Conservation (phyloP, 805 yeast species). For the Ogataea haglerorum region DNA sequence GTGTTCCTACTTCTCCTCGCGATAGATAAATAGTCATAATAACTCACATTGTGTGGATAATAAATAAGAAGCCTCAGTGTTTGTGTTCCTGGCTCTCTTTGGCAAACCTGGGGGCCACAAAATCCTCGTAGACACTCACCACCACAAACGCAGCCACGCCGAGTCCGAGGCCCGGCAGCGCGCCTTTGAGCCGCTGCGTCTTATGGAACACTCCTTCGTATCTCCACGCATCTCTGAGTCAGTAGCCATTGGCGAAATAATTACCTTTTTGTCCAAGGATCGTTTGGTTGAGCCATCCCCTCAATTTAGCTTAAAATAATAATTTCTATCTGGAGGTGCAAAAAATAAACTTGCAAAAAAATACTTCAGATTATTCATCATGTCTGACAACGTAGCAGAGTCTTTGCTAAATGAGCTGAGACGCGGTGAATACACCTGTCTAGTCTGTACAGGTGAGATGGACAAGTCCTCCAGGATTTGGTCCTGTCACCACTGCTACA, state of each 20-base stretch:
- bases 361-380: not conserved
- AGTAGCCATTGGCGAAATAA: conserved; percentile 10
- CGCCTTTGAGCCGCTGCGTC: conserved; percentile 60
- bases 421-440: conserved; percentile 72
- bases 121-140: conserved; percentile 60
- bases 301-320: conserved; percentile 1
- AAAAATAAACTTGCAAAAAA: not conserved
- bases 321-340: not conserved
- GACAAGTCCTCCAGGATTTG: conserved; percentile 65
- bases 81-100: not conserved
- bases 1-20: not conserved
- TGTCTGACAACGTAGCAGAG: conserved; percentile 11
- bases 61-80: not conserved
- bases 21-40: conserved; percentile 1
- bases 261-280: conserved; percentile 46
- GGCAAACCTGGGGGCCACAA: conserved; percentile 27
- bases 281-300: conserved; percentile 29
- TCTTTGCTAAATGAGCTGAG: conserved; percentile 56
- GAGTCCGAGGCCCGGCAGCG: conserved; percentile 78
- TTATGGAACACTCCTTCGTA: conserved; percentile 78
- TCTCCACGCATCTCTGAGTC: conserved; percentile 82
- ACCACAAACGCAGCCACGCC: conserved; percentile 73
- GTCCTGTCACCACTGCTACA: conserved; percentile 73
- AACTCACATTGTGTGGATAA: not conserved
- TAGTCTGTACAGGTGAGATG: conserved; percentile 84